These are phyloP conservation scores for Pseudozyma tsukubaensis DNA, from an alignment of 1,284 basidiomycete genomes.

Conservation along the genomic window DNA sequence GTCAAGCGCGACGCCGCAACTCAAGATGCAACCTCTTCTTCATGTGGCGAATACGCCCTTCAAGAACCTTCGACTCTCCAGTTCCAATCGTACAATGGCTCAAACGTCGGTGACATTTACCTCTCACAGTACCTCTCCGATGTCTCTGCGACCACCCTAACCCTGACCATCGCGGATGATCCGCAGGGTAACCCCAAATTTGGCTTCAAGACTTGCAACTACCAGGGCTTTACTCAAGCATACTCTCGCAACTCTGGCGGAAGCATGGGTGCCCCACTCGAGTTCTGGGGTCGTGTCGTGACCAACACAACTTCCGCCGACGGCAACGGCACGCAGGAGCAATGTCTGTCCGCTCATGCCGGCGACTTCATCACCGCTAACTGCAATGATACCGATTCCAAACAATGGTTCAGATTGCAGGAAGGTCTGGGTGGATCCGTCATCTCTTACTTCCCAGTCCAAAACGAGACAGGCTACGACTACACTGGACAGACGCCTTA, in stretches of 20 bases:
- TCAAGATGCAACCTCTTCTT: slow-evolving; percentile 4
- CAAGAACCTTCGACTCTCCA: slow-evolving; percentile 23
- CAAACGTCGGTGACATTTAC: slow-evolving; percentile 10
- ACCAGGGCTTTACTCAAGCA: slow-evolving; percentile 32
- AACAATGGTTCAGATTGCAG: slow-evolving; percentile 42
- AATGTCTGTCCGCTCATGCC: slow-evolving; percentile 17
- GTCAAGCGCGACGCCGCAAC: slow-evolving; percentile 10
- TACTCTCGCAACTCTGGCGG: slow-evolving; percentile 29
- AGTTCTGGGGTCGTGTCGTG: slow-evolving; percentile 37
- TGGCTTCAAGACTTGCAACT: slow-evolving; percentile 38
- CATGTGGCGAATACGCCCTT: slow-evolving; percentile 26
- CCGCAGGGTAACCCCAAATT: slow-evolving; percentile 9
- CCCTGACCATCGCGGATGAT: neutral
- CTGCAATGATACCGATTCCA: slow-evolving; percentile 27
- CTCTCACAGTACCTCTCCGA: neutral
- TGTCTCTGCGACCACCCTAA: slow-evolving; percentile 3
- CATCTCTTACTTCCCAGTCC: slow-evolving; percentile 31
- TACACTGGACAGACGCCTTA: slow-evolving; percentile 32
- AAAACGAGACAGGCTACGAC: slow-evolving; percentile 25
- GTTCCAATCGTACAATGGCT: slow-evolving; percentile 24
- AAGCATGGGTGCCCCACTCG: slow-evolving; percentile 38
- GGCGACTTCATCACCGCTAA: slow-evolving; percentile 2
- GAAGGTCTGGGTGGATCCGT: slow-evolving; percentile 17
- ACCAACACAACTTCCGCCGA: slow-evolving; percentile 11
- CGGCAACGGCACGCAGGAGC: neutral